phyloP scores from a whole-genome alignment of 2,329 filamentous ascomycete genomes.

The Ploettnerulaceae sp. region DNA sequence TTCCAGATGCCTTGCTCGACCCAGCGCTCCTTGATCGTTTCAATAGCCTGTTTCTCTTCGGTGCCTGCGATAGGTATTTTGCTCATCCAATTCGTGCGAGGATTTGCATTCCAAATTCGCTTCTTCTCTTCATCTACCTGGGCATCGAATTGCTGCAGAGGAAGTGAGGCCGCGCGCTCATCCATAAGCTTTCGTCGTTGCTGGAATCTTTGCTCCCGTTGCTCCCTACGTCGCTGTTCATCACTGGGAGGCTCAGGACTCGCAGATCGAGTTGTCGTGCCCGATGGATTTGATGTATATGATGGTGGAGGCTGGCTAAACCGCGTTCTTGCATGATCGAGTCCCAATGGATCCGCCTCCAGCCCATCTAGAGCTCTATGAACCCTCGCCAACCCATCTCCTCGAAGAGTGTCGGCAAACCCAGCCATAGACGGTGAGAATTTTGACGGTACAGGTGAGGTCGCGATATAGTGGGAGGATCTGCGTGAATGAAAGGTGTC shows the following conservation, averaged over 20 bases:
- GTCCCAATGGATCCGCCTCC: slow-evolving; percentile 13
- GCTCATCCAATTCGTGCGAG: slow-evolving; percentile 1
- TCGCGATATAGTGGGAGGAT: too few relatives aligned
- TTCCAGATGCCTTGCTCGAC: slow-evolving; percentile 29
- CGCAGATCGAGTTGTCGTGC: slow-evolving; percentile 17
- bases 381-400: slow-evolving; percentile 11
- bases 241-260: slow-evolving; percentile 14
- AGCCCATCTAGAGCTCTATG: slow-evolving; percentile 13
- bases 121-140: slow-evolving; percentile 14
- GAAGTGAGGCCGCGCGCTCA: slow-evolving; percentile 10
- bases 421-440: slow-evolving; percentile 3
- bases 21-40: slow-evolving; percentile 28
- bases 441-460: slow-evolving; percentile 7
- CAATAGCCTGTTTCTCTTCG: slow-evolving; percentile 3
- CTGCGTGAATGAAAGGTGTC: not conserved
- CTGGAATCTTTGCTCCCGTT: slow-evolving; percentile 10
- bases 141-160: slow-evolving; percentile 12
- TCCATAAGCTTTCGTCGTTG: slow-evolving; percentile 9
- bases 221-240: slow-evolving; percentile 11
- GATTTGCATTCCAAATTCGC: slow-evolving; percentile 15
- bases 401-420: slow-evolving; percentile 10
- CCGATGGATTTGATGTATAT: slow-evolving; percentile 18
- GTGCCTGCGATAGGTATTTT: not conserved
- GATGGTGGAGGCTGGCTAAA: slow-evolving; percentile 15
- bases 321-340: slow-evolving; percentile 11